Conservation (phyloP, 352 stramenopile genomes). For the Phytophthora constricta region DNA sequence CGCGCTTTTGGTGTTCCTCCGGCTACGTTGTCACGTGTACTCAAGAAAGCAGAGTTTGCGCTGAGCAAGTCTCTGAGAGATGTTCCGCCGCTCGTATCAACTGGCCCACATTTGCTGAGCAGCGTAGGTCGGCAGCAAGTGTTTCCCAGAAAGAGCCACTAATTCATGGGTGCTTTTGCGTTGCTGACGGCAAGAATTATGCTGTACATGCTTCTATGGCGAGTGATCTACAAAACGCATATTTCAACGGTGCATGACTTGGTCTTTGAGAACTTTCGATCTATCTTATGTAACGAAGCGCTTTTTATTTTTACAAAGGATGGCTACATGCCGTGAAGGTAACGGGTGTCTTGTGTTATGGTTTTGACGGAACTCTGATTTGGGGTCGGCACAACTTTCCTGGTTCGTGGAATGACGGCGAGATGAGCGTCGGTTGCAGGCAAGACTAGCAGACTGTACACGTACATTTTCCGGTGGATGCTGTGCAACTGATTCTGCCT, state of each 20-base stretch:
- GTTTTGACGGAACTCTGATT: conserved; percentile 12
- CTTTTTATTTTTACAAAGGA: not conserved
- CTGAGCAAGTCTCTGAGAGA: not conserved
- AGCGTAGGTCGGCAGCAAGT: not conserved
- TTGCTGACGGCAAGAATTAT: not conserved
- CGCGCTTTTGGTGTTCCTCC: not conserved
- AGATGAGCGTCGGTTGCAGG: conserved; percentile 6
- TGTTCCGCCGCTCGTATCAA: not conserved
- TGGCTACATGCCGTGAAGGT: not conserved
- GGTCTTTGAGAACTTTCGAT: not conserved
- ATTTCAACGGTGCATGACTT: not conserved
- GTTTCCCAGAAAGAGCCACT: not conserved
- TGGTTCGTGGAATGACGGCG: conserved; percentile 13
- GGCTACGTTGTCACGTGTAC: not conserved
- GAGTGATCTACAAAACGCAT: not conserved
- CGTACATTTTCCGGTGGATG: not conserved
- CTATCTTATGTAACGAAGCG: too few species aligned
- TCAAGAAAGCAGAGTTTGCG: not conserved
- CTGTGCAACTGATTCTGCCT: conserved; percentile 12
- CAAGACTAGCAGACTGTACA: not conserved
- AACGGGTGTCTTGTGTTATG: conserved; percentile 5
- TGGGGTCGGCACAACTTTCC: conserved; percentile 15
- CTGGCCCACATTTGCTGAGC: not conserved
- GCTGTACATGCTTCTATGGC: not conserved
- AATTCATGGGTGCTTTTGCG: not conserved